These are phyloP conservation scores for Globisporangium canariense DNA, from an alignment of 352 stramenopile genomes.

Conservation along the genomic window DNA sequence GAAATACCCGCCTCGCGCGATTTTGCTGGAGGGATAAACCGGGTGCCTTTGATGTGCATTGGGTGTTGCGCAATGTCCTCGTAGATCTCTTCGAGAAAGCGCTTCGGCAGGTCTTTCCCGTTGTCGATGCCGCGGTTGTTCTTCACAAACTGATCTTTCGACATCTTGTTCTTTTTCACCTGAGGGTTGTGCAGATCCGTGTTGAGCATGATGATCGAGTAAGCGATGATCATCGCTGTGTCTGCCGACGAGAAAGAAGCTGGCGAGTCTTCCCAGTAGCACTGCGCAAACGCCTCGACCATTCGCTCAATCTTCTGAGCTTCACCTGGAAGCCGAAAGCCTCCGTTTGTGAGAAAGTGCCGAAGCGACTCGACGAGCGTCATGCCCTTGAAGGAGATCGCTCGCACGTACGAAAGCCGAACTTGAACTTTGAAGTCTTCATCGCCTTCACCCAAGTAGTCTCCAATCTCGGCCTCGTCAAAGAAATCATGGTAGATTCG, in stretches of 20 bases:
- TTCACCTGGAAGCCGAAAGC: slow-evolving; percentile 96
- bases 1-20: slow-evolving; percentile 42
- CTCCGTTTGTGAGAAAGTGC: slow-evolving; percentile 96
- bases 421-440: slow-evolving; percentile 91
- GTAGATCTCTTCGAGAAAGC: slow-evolving; percentile 95
- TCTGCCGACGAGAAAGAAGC: slow-evolving; percentile 72
- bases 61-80: slow-evolving; percentile 91
- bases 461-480: slow-evolving; percentile 90
- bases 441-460: slow-evolving; percentile 93
- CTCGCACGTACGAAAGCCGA: slow-evolving; percentile 93
- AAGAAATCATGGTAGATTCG: slow-evolving; percentile 93
- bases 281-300: slow-evolving; percentile 96
- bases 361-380: slow-evolving; percentile 95
- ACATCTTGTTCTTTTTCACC: slow-evolving; percentile 96
- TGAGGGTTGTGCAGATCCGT: slow-evolving; percentile 89
- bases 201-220: slow-evolving; percentile 91
- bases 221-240: slow-evolving; percentile 89
- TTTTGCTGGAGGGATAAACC: slow-evolving; percentile 41
- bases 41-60: slow-evolving; percentile 90
- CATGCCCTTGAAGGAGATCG: slow-evolving; percentile 97
- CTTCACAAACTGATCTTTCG: slow-evolving; percentile 96
- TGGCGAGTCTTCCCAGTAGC: slow-evolving; percentile 95
- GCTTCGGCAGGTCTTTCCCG: slow-evolving; percentile 83
- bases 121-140: slow-evolving; percentile 95
- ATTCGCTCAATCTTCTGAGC: slow-evolving; percentile 98